Base-by-base conservation (phyloP, 208 protist species). In the Leishmania mexicana region DNA sequence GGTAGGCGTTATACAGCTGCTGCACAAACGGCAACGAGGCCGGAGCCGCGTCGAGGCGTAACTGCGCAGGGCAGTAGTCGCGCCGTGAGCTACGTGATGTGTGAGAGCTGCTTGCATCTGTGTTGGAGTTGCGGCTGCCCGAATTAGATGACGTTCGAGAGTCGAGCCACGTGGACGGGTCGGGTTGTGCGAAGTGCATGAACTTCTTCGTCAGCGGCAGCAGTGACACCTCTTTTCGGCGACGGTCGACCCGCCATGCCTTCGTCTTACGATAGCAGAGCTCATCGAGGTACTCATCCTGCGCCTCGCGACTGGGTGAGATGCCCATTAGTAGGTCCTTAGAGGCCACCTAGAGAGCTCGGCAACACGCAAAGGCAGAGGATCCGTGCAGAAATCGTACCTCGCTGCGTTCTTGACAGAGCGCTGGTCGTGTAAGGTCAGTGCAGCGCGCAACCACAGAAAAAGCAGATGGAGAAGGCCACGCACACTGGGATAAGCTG, bases 1-100 rank as follows among this genome's bases (percentile, higher is more conserved):
- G 82, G 40, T 83, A 87, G 45, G 83, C 81, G 40, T 80, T 74
- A 73, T 86, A 86, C 42, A 92, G 81, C 83, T 89, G 88, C 76
- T 87, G 83, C 60, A 89, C 80, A 35, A 92, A 80, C n/a, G 88
- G 74, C 54, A 80, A 21, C n/a, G 60, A n/a, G 10, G 81, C 75
- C 7, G 81, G 81, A 2, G 62, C 35, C 10, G 70, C 81, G 68
- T 76, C 74, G 45, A 53, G 75, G 45, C 40, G 17, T 4, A 58
- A 40, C 28, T 67, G 38, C 13, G 53, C 65, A 17, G 65, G 53
- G 42, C 42, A 60, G 45, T 51, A 81, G 49, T 60, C 54, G 49
- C 42, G 38, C 1, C 38, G 65, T 31, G 65, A 31, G 49, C 68
- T 71, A 28, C 70, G 35, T 15, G 76, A 72, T 62, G 76, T 54